Base-by-base conservation (phyloP, 805 yeast genomes). In the Yarrowia sp. region DNA sequence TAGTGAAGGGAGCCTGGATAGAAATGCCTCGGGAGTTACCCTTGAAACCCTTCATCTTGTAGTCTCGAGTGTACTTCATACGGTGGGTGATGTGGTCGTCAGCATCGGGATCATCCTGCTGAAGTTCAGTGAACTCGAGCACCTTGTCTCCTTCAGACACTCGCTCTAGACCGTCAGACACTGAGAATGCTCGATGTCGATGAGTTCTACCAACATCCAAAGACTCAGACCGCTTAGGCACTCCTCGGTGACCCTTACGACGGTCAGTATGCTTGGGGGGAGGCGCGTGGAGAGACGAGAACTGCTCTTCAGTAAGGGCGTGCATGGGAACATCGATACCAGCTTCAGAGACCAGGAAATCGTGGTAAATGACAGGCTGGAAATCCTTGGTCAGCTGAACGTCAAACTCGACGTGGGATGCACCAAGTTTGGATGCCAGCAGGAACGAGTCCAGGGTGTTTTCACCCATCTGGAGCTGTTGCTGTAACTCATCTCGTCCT, bases 281-380 rank as follows among this genome's bases (percentile, higher is more conserved):
- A 15, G 66, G 66, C 2, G 55, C 38, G n/a, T 61, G 66, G 1
- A 64, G 40, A 3, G 58, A 13, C 9, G 76, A 71, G 67, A 94
- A 94, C 77, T 94, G 98, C 75, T 94, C 98, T 30, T 87, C 81
- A 0, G 98, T 93, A 74, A 94, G 80, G 36, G 89, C 86, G 78
- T 93, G 97, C 97, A 94, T 93, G 3, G 98, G 98, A 61, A 93
- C 89, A 79, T 94, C 98, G 63, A 91, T 92, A 17, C 98, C 98
- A 7, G 97, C 87, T 74, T 94, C 98, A 2, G 97, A 96, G 61
- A 94, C 97, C 50, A 91, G 76, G 75, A 94, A 94, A 76, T 94
- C 98, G 77, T 94, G 98, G 74, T 94, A 94, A 36, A 94, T 90
- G 8, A 94, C 98, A 2, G 98, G 98, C 12, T 91, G 87, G 71